Percentiles rank a stretch among this genome's conserved stretches.
Conservation (phyloP, 1,284 basidiomycete species). For the Coniophora puteana region DNA sequence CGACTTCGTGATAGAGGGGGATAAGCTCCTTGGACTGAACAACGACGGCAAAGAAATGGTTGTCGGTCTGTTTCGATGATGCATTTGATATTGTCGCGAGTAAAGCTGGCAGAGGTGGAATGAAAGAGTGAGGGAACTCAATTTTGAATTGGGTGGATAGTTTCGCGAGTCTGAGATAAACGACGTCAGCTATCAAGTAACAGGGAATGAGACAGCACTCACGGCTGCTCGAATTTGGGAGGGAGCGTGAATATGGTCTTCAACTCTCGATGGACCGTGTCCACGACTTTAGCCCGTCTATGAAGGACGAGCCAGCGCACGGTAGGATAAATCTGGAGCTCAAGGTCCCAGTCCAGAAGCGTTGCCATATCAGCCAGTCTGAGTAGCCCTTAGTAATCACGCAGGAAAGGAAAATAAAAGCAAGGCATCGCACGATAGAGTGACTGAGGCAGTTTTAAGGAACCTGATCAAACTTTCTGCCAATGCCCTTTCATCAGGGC, state of each 20-base stretch:
- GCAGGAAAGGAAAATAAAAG: not conserved
- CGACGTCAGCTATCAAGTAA: constrained; percentile 1
- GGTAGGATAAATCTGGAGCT: constrained; percentile 82
- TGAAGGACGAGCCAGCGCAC: constrained; percentile 90
- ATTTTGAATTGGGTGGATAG: constrained; percentile 64
- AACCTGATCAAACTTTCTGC: constrained; percentile 68
- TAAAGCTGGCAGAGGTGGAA: constrained; percentile 73
- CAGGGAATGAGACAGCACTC: constrained; percentile 24
- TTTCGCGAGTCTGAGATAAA: constrained; percentile 46
- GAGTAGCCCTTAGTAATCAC: constrained; percentile 6
- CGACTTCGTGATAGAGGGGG: constrained; percentile 73
- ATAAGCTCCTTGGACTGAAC: constrained; percentile 67
- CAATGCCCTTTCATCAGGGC: constrained; percentile 59
- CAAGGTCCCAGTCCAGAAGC: constrained; percentile 82
- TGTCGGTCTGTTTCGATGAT: constrained; percentile 55
- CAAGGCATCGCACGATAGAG: constrained; percentile 50
- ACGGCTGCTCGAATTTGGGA: constrained; percentile 66
- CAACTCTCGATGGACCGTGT: constrained; percentile 77
- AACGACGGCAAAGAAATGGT: constrained; percentile 76
- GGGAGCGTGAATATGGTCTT: constrained; percentile 82
- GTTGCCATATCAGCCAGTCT: constrained; percentile 88
- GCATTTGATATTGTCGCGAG: constrained; percentile 70
- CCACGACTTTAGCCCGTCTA: constrained; percentile 85
- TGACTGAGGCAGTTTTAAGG: constrained; percentile 62
- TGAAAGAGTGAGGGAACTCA: constrained; percentile 58